Evolutionary conservation across 768 basidiomycete species (phyloP).

Genomic region (Russula olivacea): DNA sequence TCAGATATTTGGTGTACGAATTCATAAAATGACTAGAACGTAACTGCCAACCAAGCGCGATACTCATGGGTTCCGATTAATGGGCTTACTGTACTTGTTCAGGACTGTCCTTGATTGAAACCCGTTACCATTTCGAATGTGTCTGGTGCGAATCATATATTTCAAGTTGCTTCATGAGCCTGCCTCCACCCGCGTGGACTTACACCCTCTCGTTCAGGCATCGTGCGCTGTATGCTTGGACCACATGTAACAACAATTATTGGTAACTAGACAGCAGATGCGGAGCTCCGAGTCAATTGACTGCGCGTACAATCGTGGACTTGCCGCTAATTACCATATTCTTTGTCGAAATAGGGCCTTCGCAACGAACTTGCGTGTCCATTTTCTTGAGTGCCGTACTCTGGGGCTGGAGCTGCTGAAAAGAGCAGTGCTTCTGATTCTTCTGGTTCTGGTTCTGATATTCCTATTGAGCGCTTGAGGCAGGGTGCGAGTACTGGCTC

Average conservation of each 20-base stretch:
- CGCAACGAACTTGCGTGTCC: neutral
- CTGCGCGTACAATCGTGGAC: neutral
- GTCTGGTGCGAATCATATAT: too few species aligned
- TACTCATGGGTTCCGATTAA: too few species aligned
- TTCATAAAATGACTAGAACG: too few species aligned
- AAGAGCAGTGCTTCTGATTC: neutral
- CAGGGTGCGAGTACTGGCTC: neutral
- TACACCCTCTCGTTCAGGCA: neutral
- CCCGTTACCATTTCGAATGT: too few species aligned
- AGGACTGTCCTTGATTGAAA: too few species aligned
- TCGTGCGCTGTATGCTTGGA: neutral
- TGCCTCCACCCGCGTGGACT: neutral
- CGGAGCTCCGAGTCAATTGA: neutral
- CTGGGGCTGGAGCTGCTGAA: neutral
- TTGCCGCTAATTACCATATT: neutral
- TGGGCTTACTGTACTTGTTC: too few species aligned
- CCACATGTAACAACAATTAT: neutral
- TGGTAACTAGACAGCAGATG: neutral
- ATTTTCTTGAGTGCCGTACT: neutral
- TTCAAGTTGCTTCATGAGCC: too few species aligned
- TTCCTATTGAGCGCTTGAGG: neutral
- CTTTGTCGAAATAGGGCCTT: neutral
- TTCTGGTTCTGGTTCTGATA: neutral
- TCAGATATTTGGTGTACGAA: too few species aligned
- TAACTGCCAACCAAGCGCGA: too few species aligned